Evolutionary conservation across 179 eudicot genomes (phyloP), one percentile per base, ranked within the genome.

Genomic region (Carnegiea gigantea): DNA sequence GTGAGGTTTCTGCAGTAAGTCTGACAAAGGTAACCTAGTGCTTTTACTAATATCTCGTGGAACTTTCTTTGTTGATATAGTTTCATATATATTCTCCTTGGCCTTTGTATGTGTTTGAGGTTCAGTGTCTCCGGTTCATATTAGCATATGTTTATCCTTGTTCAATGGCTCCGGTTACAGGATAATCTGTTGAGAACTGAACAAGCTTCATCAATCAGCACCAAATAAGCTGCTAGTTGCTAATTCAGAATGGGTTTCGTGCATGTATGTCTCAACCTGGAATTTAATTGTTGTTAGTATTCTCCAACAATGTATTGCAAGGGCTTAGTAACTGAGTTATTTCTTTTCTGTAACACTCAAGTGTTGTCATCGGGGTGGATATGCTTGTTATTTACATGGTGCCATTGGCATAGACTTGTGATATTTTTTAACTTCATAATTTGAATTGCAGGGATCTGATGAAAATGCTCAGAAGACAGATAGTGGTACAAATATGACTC

Each of bases 401-500:
- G 18, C 18, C 71, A 13, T 40, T 24, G 13, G 33, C 30, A 11
- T 8, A 57, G 7, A 62, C 30, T 62, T n/a, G 3, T 71, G 43
- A 24, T 71, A 2, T 46, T 79, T 36, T 30, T 36, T 57, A 26
- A 79, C 68, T 18, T 20, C 59, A 21, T 21, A 18, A 26, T 71
- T 83, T 20, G 43, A 10, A 30, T 40, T 87, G 83, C 86, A 92
- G 95, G 90, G 54, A 14, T 44, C 21, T 14, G 88, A 82, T 74
- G 85, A 83, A 71, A 84, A 78, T 82, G 68, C 30, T 78, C 86
- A 90, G 86, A 88, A 83, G 83, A 80, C 44, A 30, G 78, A 84
- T 76, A 77, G 33, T 38, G 81, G 86, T 84, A 84, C 17, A 21
- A 10, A 54, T 49, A 53, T 72, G 11, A 60, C 38, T 33, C n/a